Base-by-base conservation (phyloP, 805 yeast species). In the Saccharomyces cerevisiae region DNA sequence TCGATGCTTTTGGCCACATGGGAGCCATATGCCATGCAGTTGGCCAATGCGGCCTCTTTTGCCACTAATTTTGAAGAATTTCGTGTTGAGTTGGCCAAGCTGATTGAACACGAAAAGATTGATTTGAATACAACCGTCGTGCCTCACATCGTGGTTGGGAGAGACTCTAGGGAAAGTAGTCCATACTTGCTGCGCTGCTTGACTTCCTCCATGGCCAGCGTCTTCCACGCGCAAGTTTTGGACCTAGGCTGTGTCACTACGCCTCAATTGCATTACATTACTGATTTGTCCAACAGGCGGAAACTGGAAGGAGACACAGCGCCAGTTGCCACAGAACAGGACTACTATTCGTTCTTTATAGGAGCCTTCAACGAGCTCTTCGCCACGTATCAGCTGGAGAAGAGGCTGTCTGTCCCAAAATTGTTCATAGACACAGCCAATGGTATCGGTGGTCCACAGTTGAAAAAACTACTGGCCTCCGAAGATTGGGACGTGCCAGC, bases 361-460 rank as follows among this genome's bases (percentile, higher is more conserved):
- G 22, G 30, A 1, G 46, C 91, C 0, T 80, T 82, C 68, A 73
- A 71, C 51, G 62, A 36, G 9, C 43, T 36, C 24, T 36, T 36
- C 43, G 8, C 43, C 43, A 36, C 43, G 43, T 36, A n/a, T 21
- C 13, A 36, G 6, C 8, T 36, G 5, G 43, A 36, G 43, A 36
- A 36, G 22, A 36, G 43, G 11, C 43, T 36, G 4, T 36, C 43
- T n/a, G 43, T 70, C 11, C 43, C 43, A 17, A 21, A 72, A 27
- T 76, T 91, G 60, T 79, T 83, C 1, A 81, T 94, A 21, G 99
- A 94, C 72, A 84, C 90, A 43, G 99, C 99, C 6, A 94, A 94
- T 67, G 99, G 99, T n/a, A 88, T 94, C 43, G 99, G 99, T 17
- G 96, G 90, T 1, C 87, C 88, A 22, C 86, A 87, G 66, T 74